Percentiles rank a stretch among this genome's conserved stretches.
Conservation (phyloP, 73 alveolate species). For the Paramecium biaurelia region DNA sequence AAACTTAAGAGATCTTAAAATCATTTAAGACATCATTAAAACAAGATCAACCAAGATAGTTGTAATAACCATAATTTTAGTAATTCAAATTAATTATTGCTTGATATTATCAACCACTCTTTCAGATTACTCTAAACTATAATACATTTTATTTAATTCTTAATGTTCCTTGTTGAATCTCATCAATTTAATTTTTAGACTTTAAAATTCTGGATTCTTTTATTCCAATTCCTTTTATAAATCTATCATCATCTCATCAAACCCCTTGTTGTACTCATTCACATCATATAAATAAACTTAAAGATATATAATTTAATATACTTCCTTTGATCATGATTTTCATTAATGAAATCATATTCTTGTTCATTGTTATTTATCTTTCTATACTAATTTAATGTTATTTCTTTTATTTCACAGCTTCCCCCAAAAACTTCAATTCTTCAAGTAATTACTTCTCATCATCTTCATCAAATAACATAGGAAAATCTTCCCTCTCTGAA, state of each 20-base stretch:
- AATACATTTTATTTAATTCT: conserved; percentile 15
- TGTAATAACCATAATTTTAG: conserved; percentile 3
- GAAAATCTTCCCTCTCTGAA: background rate
- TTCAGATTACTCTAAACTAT: conserved; percentile 2
- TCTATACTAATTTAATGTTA: background rate
- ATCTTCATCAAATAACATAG: conserved; percentile 10
- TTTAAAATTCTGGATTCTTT: background rate
- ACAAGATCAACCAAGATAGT: background rate
- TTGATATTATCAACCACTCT: conserved; percentile 10
- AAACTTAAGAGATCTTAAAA: conserved; percentile 7
- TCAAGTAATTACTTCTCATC: background rate
- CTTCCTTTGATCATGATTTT: conserved; percentile 10
- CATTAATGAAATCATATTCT: background rate
- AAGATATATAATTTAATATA: background rate
- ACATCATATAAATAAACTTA: background rate
- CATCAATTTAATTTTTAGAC: background rate
- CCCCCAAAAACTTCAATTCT: background rate
- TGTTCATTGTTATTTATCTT: background rate
- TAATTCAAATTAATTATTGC: conserved; percentile 13
- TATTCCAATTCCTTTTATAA: background rate
- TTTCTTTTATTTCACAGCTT: background rate
- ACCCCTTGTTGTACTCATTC: background rate
- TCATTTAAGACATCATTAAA: background rate
- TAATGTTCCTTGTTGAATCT: background rate
- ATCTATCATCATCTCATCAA: background rate